A percentile compares a stretch with the other conserved stretches of the same genome.
Evolutionary conservation across 2,329 filamentous ascomycete species (phyloP).

Genomic region (Raffaelea arxii): DNA sequence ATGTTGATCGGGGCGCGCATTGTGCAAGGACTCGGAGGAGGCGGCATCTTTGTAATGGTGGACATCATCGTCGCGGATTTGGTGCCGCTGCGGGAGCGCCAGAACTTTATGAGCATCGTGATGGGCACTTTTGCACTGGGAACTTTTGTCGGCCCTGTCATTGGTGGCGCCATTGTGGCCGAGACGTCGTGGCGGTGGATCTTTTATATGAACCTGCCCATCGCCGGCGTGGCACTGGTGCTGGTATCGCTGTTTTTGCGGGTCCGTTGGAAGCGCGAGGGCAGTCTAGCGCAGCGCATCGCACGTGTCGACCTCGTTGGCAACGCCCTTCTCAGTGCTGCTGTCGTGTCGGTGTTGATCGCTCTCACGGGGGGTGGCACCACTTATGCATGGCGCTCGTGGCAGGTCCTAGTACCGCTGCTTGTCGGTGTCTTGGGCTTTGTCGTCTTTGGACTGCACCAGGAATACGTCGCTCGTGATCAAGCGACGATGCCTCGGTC

Average conservation of each 20-base stretch:
- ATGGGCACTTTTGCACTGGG: conserved; percentile 8
- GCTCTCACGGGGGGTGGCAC: conserved; percentile 33
- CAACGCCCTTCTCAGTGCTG: conserved; percentile 26
- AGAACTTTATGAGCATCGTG: conserved; percentile 10
- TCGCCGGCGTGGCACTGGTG: conserved; percentile 24
- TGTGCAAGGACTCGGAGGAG: conserved; percentile 22
- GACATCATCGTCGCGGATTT: conserved; percentile 22
- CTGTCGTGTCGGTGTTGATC: conserved; percentile 28
- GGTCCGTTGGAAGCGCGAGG: conserved; percentile 11
- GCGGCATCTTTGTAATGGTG: conserved; percentile 21
- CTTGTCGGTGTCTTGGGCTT: conserved; percentile 23
- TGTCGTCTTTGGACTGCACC: conserved; percentile 20
- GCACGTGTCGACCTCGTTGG: conserved; percentile 26
- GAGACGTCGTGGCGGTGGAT: conserved; percentile 16
- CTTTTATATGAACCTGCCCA: conserved; percentile 28
- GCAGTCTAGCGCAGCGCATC: background rate
- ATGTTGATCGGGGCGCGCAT: conserved; percentile 34
- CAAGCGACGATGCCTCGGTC: conserved; percentile 31
- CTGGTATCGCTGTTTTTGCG: conserved; percentile 17
- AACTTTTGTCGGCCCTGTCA: conserved; percentile 7
- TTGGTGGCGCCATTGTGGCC: conserved; percentile 11
- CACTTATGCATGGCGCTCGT: conserved; percentile 27
- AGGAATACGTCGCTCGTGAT: conserved; percentile 21
- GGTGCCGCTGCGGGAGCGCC: conserved; percentile 11
- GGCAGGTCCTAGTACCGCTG: conserved; percentile 28